These are phyloP conservation scores for Hibiscus tridactylites DNA, from an alignment of 345 rosid genomes.

Conservation along the genomic window DNA sequence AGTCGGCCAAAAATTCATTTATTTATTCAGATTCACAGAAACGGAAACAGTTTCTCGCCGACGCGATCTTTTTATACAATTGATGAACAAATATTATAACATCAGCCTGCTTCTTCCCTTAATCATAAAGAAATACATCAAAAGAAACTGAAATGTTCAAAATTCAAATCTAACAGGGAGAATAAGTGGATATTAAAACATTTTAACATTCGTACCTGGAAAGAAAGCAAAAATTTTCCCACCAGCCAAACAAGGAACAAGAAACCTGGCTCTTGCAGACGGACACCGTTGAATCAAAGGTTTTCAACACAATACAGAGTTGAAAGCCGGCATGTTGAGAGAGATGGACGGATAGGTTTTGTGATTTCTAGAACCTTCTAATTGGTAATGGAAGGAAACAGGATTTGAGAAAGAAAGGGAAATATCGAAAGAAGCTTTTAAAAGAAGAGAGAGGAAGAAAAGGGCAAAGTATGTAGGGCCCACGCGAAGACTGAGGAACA, in stretches of 20 bases:
- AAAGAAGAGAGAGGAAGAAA: constrained; percentile 15
- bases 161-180: background rate
- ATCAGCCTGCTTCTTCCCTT: background rate
- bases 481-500: constrained; percentile 13
- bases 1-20: background rate
- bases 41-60: background rate
- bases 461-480: constrained; percentile 17
- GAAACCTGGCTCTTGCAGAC: background rate
- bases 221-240: constrained; percentile 9
- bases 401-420: constrained; percentile 33
- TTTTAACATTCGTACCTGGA: background rate
- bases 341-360: constrained; percentile 10
- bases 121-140: too few relatives aligned
- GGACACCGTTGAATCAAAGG: background rate
- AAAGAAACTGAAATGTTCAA: too few relatives aligned
- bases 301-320: background rate
- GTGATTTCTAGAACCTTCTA: constrained; percentile 76
- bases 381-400: constrained; percentile 31
- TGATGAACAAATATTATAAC: background rate
- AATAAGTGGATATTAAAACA: background rate
- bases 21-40: background rate
- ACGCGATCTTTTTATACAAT: background rate
- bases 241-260: constrained; percentile 14
- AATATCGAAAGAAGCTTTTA: background rate
- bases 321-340: background rate